Evolutionary conservation across 352 stramenopile species (phyloP).

Genomic region (Phytopythium chamaehyphon): DNA sequence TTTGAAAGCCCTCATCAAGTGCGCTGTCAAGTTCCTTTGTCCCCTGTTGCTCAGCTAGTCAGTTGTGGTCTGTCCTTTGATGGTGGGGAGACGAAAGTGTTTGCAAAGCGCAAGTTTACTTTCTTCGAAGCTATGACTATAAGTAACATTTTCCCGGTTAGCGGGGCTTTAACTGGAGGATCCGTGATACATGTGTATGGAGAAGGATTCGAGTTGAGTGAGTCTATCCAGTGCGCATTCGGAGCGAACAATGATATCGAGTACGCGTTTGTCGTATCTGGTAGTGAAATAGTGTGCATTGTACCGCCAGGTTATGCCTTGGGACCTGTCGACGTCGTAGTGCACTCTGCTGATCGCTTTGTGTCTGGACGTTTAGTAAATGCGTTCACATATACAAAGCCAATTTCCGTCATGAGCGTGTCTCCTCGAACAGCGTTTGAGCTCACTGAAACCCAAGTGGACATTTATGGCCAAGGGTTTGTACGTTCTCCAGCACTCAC

Average conservation of each 20-base stretch:
- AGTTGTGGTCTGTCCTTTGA: constrained; percentile 63
- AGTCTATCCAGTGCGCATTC: constrained; percentile 53
- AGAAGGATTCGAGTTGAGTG: constrained; percentile 30
- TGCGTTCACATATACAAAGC: constrained; percentile 45
- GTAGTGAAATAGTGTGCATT: constrained; percentile 34
- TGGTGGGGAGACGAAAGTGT: constrained; percentile 39
- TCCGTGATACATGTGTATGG: constrained; percentile 61
- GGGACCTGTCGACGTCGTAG: constrained; percentile 22
- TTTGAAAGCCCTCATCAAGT: constrained; percentile 32
- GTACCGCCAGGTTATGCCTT: constrained; percentile 15
- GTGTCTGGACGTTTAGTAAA: constrained; percentile 19
- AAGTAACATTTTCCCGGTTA: constrained; percentile 28
- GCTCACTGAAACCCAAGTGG: constrained; percentile 34
- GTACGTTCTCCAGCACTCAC: constrained; percentile 34
- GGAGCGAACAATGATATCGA: constrained; percentile 10
- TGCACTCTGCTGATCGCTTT: constrained; percentile 22
- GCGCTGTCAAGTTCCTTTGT: constrained; percentile 37
- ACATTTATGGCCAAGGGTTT: constrained; percentile 60
- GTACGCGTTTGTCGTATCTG: constrained; percentile 34
- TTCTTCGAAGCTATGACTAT: constrained; percentile 34
- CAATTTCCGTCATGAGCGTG: constrained; percentile 28
- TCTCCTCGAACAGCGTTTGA: constrained; percentile 40
- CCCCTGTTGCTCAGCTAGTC: constrained; percentile 14
- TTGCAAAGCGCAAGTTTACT: constrained; percentile 22
- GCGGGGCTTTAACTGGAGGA: constrained; percentile 49